Evolutionary conservation across 2,329 filamentous ascomycete species (phyloP).

Genomic region (Ophiostoma quercus): DNA sequence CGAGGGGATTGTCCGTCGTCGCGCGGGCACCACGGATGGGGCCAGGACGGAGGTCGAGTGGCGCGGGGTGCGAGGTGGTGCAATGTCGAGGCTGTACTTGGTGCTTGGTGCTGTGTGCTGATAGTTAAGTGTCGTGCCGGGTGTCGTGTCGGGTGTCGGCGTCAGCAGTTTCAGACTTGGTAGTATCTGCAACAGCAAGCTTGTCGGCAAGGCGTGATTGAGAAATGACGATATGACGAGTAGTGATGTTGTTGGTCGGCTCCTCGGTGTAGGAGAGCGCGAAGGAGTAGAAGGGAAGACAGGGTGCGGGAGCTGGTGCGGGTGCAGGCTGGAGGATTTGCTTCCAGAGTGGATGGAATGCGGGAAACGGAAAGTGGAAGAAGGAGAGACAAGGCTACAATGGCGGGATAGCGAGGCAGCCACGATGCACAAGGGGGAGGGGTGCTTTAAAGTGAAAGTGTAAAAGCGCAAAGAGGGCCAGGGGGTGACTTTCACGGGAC

Average conservation of each 20-base stretch:
- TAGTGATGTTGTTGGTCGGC: conserved; percentile 15
- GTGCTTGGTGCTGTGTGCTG: not conserved
- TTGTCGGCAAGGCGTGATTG: not conserved
- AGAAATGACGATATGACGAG: not conserved
- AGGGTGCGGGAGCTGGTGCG: too few species aligned
- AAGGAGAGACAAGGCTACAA: conserved; percentile 11
- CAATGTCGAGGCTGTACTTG: not conserved
- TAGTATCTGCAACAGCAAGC: not conserved
- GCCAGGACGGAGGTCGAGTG: not conserved
- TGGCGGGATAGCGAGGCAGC: conserved; percentile 10
- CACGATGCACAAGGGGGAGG: conserved; percentile 11
- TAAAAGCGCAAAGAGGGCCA: not conserved
- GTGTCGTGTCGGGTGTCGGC: not conserved
- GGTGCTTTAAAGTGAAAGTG: not conserved
- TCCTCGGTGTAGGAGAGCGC: conserved; percentile 20
- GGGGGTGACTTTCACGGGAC: not conserved
- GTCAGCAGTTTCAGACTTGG: not conserved
- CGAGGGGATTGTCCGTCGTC: conserved; percentile 10
- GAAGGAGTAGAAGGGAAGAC: conserved; percentile 5
- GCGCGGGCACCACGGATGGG: conserved; percentile 14
- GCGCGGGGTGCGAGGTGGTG: not conserved
- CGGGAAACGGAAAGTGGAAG: not conserved
- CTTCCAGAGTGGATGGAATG: conserved; percentile 6
- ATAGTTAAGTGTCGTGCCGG: not conserved
- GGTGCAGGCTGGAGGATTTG: conserved; percentile 2